Conservation (phyloP, 2,329 filamentous ascomycete species). For the Alternaria tenuissima region DNA sequence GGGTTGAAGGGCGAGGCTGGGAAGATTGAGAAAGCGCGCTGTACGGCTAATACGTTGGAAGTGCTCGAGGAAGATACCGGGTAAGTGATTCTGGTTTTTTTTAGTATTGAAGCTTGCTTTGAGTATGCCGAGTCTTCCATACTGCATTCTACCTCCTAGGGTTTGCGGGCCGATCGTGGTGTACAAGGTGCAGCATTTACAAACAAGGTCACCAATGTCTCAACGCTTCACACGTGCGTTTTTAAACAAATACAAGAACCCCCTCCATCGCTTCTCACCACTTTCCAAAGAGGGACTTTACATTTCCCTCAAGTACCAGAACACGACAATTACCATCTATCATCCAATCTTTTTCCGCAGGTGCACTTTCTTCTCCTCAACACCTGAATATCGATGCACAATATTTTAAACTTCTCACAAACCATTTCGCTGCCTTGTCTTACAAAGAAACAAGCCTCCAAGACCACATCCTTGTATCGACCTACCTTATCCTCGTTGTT, state of each 20-base stretch:
- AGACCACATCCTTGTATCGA: not conserved
- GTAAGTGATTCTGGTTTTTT: not conserved
- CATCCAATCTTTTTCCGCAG: too few species aligned
- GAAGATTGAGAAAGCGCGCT: not conserved
- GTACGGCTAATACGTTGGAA: not conserved
- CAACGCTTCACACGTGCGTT: too few species aligned
- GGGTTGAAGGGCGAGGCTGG: conserved; percentile 6
- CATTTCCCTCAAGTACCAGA: too few species aligned
- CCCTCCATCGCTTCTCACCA: too few species aligned
- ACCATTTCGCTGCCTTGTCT: too few species aligned
- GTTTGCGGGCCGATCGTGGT: not conserved
- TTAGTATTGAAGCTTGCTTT: not conserved
- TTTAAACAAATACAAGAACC: too few species aligned
- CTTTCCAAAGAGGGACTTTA: too few species aligned
- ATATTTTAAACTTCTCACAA: too few species aligned
- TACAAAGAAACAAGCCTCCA: too few species aligned
- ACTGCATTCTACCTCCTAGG: not conserved
- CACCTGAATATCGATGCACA: too few species aligned
- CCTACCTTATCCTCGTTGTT: not conserved
- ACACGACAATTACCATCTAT: too few species aligned
- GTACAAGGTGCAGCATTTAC: not conserved
- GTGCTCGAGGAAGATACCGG: not conserved
- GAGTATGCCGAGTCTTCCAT: not conserved
- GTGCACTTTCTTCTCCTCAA: too few species aligned
- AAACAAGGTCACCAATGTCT: not conserved